A percentile compares a stretch with the other conserved stretches of the same genome.
Evolutionary conservation across 2,329 filamentous ascomycete genomes (phyloP).

Genomic region (Penicillium nordicum): DNA sequence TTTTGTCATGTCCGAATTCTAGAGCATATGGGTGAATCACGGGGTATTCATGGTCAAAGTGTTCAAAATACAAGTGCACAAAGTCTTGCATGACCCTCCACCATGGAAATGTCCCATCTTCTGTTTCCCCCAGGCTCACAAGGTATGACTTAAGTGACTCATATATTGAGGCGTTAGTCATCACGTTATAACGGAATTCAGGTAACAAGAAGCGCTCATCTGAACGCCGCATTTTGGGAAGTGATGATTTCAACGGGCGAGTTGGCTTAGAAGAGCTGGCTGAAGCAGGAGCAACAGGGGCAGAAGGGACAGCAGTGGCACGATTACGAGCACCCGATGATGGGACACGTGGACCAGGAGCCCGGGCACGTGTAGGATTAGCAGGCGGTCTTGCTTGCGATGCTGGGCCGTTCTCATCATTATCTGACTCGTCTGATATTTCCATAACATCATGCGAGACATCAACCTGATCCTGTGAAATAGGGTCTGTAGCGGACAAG

Average conservation of each 20-base stretch:
- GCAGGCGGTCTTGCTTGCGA: background rate
- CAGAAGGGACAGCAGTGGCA: background rate
- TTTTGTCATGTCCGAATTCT: background rate
- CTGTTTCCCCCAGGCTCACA: background rate
- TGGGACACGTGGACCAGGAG: background rate
- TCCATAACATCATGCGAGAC: background rate
- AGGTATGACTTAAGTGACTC: background rate
- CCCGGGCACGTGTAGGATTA: background rate
- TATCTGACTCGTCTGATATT: background rate
- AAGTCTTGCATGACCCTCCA: background rate
- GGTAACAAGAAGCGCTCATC: background rate
- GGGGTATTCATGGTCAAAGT: constrained; percentile 1
- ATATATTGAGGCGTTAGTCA: background rate
- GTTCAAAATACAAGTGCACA: constrained; percentile 2
- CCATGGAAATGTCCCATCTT: background rate
- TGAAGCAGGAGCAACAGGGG: background rate
- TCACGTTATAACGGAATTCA: background rate
- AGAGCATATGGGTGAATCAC: background rate
- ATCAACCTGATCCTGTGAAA: background rate
- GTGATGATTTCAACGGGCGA: background rate
- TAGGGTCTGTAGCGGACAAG: too few relatives aligned
- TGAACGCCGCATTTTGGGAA: background rate
- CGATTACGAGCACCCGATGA: background rate
- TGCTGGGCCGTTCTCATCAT: background rate
- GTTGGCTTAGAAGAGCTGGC: background rate